Evolutionary conservation across 2,329 filamentous ascomycete genomes (phyloP).

Genomic region (Byssoonygena ceratinophila): DNA sequence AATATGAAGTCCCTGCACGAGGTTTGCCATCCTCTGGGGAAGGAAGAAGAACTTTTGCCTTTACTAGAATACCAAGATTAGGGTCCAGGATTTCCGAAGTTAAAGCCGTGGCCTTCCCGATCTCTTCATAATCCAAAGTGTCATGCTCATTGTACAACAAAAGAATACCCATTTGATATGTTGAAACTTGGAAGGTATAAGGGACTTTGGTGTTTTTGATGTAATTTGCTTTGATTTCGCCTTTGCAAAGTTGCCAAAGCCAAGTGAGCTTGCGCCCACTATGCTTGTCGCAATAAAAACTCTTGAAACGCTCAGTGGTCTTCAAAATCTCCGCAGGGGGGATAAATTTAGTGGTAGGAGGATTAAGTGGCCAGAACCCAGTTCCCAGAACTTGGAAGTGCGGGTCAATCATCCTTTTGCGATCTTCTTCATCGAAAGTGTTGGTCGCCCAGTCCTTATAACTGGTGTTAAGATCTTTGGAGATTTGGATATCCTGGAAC

Average conservation of each 20-base stretch:
- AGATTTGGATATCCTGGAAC: slow-evolving; percentile 99
- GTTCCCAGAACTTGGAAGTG: slow-evolving; percentile 89
- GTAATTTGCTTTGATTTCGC: slow-evolving; percentile 89
- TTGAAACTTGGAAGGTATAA: slow-evolving; percentile 93
- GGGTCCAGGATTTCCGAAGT: slow-evolving; percentile 76
- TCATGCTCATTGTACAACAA: slow-evolving; percentile 90
- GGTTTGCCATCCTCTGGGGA: slow-evolving; percentile 63
- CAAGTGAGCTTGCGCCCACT: slow-evolving; percentile 92
- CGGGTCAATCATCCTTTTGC: slow-evolving; percentile 66
- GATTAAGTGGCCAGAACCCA: slow-evolving; percentile 88
- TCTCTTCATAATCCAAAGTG: slow-evolving; percentile 75
- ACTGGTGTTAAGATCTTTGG: slow-evolving; percentile 84
- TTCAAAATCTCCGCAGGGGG: slow-evolving; percentile 74
- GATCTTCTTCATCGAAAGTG: slow-evolving; percentile 51
- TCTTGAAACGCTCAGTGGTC: slow-evolving; percentile 79
- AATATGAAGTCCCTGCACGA: slow-evolving; percentile 66
- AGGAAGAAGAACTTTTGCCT: slow-evolving; percentile 77
- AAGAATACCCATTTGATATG: slow-evolving; percentile 94
- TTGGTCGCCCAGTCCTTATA: slow-evolving; percentile 70
- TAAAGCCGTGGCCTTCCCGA: slow-evolving; percentile 68
- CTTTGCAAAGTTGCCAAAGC: slow-evolving; percentile 97
- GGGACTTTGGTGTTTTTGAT: slow-evolving; percentile 80
- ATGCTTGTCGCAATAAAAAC: slow-evolving; percentile 94
- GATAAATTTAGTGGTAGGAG: slow-evolving; percentile 78
- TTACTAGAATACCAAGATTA: slow-evolving; percentile 73